phyloP scores from a whole-genome alignment of 495 filamentous ascomycete species.

The Aspergillus mulundensis region DNA sequence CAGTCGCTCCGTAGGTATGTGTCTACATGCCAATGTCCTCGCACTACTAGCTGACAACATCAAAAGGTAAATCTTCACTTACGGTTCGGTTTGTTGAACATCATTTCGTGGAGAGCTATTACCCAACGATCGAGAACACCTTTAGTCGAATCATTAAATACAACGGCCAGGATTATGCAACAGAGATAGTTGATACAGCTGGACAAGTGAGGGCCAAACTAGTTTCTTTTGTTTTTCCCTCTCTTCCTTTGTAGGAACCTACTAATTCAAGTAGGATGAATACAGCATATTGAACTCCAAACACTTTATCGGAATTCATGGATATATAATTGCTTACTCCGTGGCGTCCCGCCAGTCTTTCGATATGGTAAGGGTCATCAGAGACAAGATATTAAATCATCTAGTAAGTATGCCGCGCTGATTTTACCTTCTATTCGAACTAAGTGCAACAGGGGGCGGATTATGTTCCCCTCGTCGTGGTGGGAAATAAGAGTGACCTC shows the following conservation, averaged over 20 bases:
- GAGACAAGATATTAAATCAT: conserved; percentile 97
- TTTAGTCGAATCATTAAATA: conserved; percentile 92
- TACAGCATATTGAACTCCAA: conserved; percentile 97
- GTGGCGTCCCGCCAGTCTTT: conserved; percentile 90
- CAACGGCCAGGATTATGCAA: conserved; percentile 88
- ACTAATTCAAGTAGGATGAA: conserved; percentile 64
- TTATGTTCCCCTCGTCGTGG: conserved; percentile 85
- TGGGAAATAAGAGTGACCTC: conserved; percentile 96
- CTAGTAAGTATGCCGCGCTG: conserved; percentile 54
- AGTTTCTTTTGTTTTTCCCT: too few species aligned
- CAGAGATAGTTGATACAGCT: conserved; percentile 97
- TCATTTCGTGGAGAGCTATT: conserved; percentile 98
- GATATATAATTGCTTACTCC: conserved; percentile 97
- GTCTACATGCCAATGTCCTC: not conserved
- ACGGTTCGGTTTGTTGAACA: conserved; percentile 97
- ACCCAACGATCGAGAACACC: conserved; percentile 98
- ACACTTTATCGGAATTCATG: conserved; percentile 99
- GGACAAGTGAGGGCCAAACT: conserved; percentile 67
- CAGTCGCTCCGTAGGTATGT: conserved; percentile 91
- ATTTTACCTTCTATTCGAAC: not conserved
- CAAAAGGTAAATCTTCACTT: conserved; percentile 89
- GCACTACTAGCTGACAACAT: conserved; percentile 5
- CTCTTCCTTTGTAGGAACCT: too few species aligned
- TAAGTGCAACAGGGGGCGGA: conserved; percentile 68
- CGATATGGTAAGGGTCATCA: conserved; percentile 91